A percentile compares a stretch with the other conserved stretches of the same genome.
These are phyloP conservation scores for Cladorrhinum sp. DNA, from an alignment of 2,329 filamentous ascomycete genomes.

Conservation along the genomic window DNA sequence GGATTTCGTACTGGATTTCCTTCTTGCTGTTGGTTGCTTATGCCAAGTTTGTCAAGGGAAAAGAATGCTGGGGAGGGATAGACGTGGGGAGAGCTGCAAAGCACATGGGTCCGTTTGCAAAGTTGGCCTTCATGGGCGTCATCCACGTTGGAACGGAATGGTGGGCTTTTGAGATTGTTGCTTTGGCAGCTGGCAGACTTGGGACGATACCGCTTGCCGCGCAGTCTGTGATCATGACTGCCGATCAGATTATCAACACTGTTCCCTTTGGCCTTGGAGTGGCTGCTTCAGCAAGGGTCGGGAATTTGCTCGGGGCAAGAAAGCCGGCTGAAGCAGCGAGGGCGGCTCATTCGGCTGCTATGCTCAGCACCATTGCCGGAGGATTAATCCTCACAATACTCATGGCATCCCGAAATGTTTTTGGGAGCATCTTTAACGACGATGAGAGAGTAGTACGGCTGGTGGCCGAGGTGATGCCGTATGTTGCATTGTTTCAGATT, in stretches of 20 bases:
- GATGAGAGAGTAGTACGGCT: conserved; percentile 68
- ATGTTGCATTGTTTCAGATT: conserved; percentile 85
- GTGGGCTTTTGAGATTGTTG: conserved; percentile 94
- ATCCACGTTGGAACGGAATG: conserved; percentile 87
- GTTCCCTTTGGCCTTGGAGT: conserved; percentile 86
- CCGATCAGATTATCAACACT: conserved; percentile 79
- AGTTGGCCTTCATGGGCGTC: conserved; percentile 71
- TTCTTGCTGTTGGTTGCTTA: conserved; percentile 74
- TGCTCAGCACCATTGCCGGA: conserved; percentile 69
- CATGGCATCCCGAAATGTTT: conserved; percentile 67
- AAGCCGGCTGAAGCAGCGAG: conserved; percentile 63
- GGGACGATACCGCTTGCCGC: conserved; percentile 78
- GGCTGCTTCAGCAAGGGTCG: conserved; percentile 72
- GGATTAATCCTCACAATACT: conserved; percentile 63
- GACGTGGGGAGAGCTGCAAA: conserved; percentile 59
- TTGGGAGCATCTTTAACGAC: conserved; percentile 78
- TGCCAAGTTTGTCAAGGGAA: conserved; percentile 67
- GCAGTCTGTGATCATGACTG: conserved; percentile 86
- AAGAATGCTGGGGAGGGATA: conserved; percentile 74
- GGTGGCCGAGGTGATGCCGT: conserved; percentile 76
- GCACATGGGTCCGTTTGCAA: conserved; percentile 68
- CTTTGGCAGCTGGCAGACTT: conserved; percentile 74
- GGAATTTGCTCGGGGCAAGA: conserved; percentile 72
- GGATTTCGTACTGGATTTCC: conserved; percentile 81
- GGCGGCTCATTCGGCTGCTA: conserved; percentile 71